Base-by-base conservation (phyloP, 805 yeast genomes). In the Yamadazyma scolyti region DNA sequence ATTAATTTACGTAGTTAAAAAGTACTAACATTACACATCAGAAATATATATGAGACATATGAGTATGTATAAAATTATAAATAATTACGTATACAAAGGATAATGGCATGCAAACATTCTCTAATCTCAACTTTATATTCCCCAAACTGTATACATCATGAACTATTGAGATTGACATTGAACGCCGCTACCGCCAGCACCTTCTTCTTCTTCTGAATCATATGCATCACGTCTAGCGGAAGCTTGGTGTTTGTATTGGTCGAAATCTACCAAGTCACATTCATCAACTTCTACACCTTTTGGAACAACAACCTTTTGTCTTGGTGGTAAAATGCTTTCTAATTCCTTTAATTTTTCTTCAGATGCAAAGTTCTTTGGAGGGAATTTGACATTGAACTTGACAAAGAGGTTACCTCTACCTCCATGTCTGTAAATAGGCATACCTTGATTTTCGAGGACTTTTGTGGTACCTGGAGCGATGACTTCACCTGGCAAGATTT, bases 371-470 rank as follows among this genome's bases (percentile, higher is more conserved):
- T 80, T 73, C 32, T 71, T 61, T 31, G 57, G 55, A 44, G 99
- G 99, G 86, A 93, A 93, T 56, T 83, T 87, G 51, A 93, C 75
- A 44, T 77, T 79, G 65, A 93, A 93, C 56, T 84, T 81, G 47
- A 93, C 67, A 50, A 85, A 77, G 67, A 93, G 73, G 66, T 87
- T 78, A 63, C 99, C 99, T 51, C 59, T 71, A 42, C 88, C 86
- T 58, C 95, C 95, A 56, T 75, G 81, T 65, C 93, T 79, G 65
- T 73, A 81, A 44, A 90, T 68, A 46, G 98, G 99, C 98, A 93
- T 93, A 79, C 99, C 99, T 64, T 90, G 89, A 50, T 80, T 86
- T 47, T 82, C 87, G 42, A 93, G 67, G 33, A 87, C 87, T 65
- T 87, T 89, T 49, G 79, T 68, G 24, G 69, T 57, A 43, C 85